A percentile compares a stretch with the other conserved stretches of the same genome.
Conservation (phyloP, 257 asterid species). For the Orobanche coerulescens region DNA sequence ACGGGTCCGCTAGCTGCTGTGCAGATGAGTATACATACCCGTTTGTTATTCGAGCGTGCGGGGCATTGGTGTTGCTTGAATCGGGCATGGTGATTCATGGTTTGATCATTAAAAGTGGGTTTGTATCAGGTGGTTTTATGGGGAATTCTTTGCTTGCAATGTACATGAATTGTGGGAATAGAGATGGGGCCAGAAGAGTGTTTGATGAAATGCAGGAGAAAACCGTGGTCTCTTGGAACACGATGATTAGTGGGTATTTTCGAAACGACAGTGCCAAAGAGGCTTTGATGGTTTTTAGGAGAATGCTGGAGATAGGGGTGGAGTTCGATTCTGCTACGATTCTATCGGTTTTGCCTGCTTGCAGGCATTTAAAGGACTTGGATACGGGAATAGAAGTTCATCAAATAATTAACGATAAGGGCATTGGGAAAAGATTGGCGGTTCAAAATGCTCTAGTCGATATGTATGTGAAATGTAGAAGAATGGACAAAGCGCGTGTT, state of each 20-base stretch:
- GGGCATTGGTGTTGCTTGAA: conserved; percentile 44
- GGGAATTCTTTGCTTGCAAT: conserved; percentile 79
- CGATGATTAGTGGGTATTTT: conserved; percentile 78
- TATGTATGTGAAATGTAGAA: conserved; percentile 78
- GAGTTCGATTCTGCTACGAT: conserved; percentile 68
- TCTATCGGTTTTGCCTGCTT: conserved; percentile 77
- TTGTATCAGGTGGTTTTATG: conserved; percentile 35
- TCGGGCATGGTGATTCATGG: conserved; percentile 63
- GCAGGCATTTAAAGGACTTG: conserved; percentile 57
- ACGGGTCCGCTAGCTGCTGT: conserved; percentile 25
- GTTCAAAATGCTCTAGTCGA: conserved; percentile 71
- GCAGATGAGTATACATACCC: conserved; percentile 65
- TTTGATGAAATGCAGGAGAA: conserved; percentile 49
- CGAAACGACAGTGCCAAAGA: conserved; percentile 45
- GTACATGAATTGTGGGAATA: conserved; percentile 81
- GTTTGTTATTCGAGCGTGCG: conserved; percentile 68
- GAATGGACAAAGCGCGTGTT: conserved; percentile 49
- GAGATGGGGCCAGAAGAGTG: conserved; percentile 47
- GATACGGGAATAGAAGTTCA: conserved; percentile 58
- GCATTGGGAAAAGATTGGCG: conserved; percentile 39
- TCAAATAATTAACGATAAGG: conserved; percentile 38
- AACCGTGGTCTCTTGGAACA: conserved; percentile 74
- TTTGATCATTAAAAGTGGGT: conserved; percentile 51
- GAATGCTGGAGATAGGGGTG: conserved; percentile 43
- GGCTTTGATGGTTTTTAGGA: conserved; percentile 46